phyloP scores from a whole-genome alignment of 495 filamentous ascomycete genomes.

The Aspergillus baeticus region DNA sequence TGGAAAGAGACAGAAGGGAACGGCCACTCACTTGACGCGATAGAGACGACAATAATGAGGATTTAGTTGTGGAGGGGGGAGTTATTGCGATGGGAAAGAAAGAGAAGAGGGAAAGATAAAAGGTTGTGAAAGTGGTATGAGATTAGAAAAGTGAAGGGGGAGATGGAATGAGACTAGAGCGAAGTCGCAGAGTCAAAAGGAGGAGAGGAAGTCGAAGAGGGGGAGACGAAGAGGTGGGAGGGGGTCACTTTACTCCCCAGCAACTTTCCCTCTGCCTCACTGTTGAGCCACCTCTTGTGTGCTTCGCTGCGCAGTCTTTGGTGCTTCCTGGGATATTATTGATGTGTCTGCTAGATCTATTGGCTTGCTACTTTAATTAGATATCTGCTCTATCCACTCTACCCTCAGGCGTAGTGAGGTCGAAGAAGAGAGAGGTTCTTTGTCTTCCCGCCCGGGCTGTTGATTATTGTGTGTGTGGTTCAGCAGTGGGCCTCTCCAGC shows the following conservation, averaged over 20 bases:
- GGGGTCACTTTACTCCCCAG: background rate
- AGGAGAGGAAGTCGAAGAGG: conserved; percentile 26
- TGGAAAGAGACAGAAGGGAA: conserved; percentile 24
- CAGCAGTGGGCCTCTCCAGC: conserved; percentile 45
- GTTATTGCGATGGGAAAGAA: conserved; percentile 26
- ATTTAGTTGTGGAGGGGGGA: background rate
- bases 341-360: background rate
- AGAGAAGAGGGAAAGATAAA: conserved; percentile 24
- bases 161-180: conserved; percentile 10
- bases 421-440: conserved; percentile 9
- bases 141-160: conserved; percentile 10
- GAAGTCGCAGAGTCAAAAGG: background rate
- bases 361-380: background rate
- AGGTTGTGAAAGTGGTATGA: conserved; percentile 4
- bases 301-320: too few relatives aligned
- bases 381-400: background rate
- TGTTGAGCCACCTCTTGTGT: background rate
- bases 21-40: conserved; percentile 30
- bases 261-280: background rate
- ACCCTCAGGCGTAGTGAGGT: background rate
- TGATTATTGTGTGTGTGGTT: conserved; percentile 38
- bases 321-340: background rate
- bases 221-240: conserved; percentile 30
- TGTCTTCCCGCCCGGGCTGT: conserved; percentile 15
- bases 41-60: conserved; percentile 9